Percentiles rank a stretch among this genome's conserved stretches.
phyloP scores from a whole-genome alignment of 257 asterid genomes.

The Perilla frutescens region DNA sequence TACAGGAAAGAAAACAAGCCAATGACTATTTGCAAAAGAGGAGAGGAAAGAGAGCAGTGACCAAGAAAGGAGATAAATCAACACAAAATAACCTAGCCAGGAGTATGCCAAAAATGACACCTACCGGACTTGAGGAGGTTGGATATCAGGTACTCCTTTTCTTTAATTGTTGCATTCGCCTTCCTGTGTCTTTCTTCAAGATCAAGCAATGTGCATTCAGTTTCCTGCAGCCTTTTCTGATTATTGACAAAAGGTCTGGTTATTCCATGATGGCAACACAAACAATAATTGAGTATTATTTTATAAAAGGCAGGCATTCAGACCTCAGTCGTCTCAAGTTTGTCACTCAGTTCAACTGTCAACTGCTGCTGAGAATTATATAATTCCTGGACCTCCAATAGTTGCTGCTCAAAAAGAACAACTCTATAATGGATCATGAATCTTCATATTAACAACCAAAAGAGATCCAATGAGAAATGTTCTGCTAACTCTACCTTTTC shows the following conservation, averaged over 20 bases:
- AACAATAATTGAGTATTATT: background rate
- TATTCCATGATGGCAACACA: constrained; percentile 33
- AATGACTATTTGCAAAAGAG: background rate
- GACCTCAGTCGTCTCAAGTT: constrained; percentile 82
- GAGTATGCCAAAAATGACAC: constrained; percentile 28
- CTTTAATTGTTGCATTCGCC: constrained; percentile 82
- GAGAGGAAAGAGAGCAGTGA: constrained; percentile 2
- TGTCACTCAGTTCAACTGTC: constrained; percentile 63
- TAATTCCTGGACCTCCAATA: constrained; percentile 73
- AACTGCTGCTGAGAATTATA: constrained; percentile 72
- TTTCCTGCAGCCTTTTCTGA: constrained; percentile 83
- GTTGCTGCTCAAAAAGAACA: constrained; percentile 60
- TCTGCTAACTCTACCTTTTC: constrained; percentile 63
- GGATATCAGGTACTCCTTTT: constrained; percentile 81
- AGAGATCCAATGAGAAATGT: constrained; percentile 21
- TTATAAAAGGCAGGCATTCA: constrained; percentile 6
- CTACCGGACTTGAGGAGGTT: constrained; percentile 86
- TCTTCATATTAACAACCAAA: background rate
- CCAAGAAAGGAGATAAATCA: background rate
- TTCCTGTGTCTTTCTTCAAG: constrained; percentile 81
- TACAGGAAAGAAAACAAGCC: background rate
- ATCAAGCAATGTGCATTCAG: constrained; percentile 77
- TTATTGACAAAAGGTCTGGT: constrained; percentile 30
- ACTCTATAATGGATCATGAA: constrained; percentile 21
- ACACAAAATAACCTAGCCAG: background rate